phyloP scores from a whole-genome alignment of 306 rosid species.

The Parietaria judaica region DNA sequence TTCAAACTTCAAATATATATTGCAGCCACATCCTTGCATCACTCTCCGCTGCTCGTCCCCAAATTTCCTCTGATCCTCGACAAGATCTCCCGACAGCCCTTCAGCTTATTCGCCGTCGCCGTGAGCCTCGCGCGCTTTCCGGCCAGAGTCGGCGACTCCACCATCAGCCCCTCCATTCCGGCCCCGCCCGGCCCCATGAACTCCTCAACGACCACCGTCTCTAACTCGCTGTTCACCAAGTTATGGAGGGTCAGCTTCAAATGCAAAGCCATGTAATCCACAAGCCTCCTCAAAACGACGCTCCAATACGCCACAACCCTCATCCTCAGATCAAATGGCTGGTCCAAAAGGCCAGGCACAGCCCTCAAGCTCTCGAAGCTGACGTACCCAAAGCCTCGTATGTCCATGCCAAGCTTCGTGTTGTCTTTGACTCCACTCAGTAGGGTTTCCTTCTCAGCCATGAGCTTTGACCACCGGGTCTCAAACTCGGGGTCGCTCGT shows the following conservation, averaged over 20 bases:
- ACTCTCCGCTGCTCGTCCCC: too few species aligned
- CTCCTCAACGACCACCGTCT: slow-evolving; percentile 24
- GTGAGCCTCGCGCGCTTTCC: slow-evolving; percentile 29
- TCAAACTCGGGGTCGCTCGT: slow-evolving; percentile 36
- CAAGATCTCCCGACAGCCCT: slow-evolving; percentile 28
- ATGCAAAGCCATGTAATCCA: slow-evolving; percentile 36
- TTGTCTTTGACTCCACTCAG: neutral
- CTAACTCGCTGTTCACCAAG: slow-evolving; percentile 29
- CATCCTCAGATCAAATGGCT: slow-evolving; percentile 43
- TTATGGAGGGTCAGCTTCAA: slow-evolving; percentile 26
- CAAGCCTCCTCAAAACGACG: slow-evolving; percentile 34
- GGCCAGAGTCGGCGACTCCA: slow-evolving; percentile 36
- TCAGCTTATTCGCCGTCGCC: slow-evolving; percentile 21
- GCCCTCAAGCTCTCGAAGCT: slow-evolving; percentile 10
- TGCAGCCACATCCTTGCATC: too few species aligned
- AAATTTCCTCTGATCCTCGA: slow-evolving; percentile 23
- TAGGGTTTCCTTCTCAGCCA: slow-evolving; percentile 13
- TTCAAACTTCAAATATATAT: too few species aligned
- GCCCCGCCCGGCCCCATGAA: slow-evolving; percentile 16
- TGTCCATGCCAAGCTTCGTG: fast-evolving
- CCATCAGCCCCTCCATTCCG: slow-evolving; percentile 41
- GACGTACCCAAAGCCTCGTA: slow-evolving; percentile 28
- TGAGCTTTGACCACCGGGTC: slow-evolving; percentile 18
- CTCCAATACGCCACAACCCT: slow-evolving; percentile 49
- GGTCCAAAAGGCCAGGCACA: neutral